These are phyloP conservation scores for Penicillium mononematosum DNA, from an alignment of 495 filamentous ascomycete species.

Conservation along the genomic window DNA sequence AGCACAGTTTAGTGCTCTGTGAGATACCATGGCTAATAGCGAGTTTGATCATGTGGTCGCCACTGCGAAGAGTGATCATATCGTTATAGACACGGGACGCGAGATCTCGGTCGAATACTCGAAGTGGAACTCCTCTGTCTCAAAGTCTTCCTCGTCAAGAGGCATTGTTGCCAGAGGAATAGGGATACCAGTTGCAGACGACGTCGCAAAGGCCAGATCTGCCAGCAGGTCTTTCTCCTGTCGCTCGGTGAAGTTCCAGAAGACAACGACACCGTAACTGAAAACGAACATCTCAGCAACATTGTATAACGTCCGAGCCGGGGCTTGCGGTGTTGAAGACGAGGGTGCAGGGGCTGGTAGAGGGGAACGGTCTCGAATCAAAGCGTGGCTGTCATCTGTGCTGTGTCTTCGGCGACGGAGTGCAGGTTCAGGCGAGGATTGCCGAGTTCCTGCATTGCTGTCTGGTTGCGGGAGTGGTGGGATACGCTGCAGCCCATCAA, in stretches of 20 bases:
- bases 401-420: constrained; percentile 30
- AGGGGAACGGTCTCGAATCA: constrained; percentile 20
- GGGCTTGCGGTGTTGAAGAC: constrained; percentile 24
- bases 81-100: constrained; percentile 91
- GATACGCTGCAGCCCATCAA: not conserved
- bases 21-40: constrained; percentile 96
- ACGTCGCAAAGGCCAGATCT: constrained; percentile 86
- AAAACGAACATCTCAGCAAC: constrained; percentile 99
- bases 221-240: constrained; percentile 97
- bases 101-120: constrained; percentile 86
- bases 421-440: constrained; percentile 12
- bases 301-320: constrained; percentile 59
- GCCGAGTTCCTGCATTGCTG: constrained; percentile 4
- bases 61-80: constrained; percentile 94
- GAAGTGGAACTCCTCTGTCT: constrained; percentile 98
- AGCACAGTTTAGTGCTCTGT: constrained; percentile 93
- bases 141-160: constrained; percentile 80
- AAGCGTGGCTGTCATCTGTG: constrained; percentile 25
- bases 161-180: constrained; percentile 66
- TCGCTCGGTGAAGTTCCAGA: constrained; percentile 95
- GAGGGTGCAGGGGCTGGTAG: constrained; percentile 18
- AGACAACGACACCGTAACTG: constrained; percentile 95
- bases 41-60: constrained; percentile 98
- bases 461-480: constrained; percentile 4
- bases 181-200: constrained; percentile 48